phyloP scores from a whole-genome alignment of 176 grass and related monocot genomes.

The Neostapfia colusana region DNA sequence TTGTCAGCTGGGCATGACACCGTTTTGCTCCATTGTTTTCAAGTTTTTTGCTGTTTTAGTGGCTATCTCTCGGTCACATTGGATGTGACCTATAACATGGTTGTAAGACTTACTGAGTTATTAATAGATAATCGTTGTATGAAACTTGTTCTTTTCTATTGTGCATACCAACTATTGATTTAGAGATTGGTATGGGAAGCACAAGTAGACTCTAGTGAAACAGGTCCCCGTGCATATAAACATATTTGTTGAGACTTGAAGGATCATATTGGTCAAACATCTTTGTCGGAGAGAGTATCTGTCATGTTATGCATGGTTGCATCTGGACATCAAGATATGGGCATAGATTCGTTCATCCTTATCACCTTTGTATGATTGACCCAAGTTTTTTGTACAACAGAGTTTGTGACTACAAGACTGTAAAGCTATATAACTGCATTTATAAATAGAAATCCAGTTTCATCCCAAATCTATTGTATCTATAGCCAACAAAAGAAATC shows the following conservation, averaged over 20 bases:
- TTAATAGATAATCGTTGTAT: too few species aligned
- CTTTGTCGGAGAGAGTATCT: slow-evolving; percentile 11
- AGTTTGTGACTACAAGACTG: background rate
- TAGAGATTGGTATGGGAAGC: too few species aligned
- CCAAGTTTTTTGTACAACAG: background rate
- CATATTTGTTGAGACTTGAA: background rate
- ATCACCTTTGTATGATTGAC: slow-evolving; percentile 14
- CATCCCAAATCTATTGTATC: background rate
- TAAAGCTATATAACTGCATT: background rate
- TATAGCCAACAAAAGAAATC: too few species aligned
- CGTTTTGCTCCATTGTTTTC: too few species aligned
- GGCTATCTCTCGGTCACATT: too few species aligned
- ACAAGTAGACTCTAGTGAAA: too few species aligned
- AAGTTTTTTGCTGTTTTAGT: too few species aligned
- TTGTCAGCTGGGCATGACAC: too few species aligned
- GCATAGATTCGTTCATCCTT: slow-evolving; percentile 21
- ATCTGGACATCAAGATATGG: slow-evolving; percentile 18
- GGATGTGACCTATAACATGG: too few species aligned
- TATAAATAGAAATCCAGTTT: slow-evolving; percentile 10
- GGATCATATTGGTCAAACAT: slow-evolving; percentile 10
- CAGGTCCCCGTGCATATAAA: slow-evolving; percentile 9
- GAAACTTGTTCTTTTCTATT: too few species aligned
- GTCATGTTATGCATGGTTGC: background rate
- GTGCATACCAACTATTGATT: too few species aligned
- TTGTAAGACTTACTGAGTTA: too few species aligned